Percentiles rank a stretch among this genome's conserved stretches.
phyloP scores from a whole-genome alignment of 2,329 filamentous ascomycete genomes.

The Laburnicola sp. region DNA sequence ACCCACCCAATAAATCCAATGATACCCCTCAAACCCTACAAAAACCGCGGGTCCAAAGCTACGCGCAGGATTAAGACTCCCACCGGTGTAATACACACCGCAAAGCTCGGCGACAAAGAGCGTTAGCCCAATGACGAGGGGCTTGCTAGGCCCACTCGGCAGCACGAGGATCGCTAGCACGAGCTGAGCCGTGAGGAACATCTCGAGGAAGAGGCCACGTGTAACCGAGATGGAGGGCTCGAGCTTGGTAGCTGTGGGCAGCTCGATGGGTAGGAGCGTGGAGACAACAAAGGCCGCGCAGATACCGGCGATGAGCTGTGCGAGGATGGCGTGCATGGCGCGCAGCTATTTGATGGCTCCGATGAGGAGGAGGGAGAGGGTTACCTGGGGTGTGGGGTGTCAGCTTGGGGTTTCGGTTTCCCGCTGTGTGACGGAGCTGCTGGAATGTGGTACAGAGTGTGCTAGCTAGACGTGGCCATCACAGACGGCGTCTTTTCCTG shows the following conservation, averaged over 20 bases:
- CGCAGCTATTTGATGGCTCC: constrained; percentile 20
- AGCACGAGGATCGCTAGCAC: constrained; percentile 56
- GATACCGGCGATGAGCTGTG: constrained; percentile 30
- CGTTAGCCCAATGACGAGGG: constrained; percentile 68
- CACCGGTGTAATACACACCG: constrained; percentile 51
- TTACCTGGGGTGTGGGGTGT: constrained; percentile 4
- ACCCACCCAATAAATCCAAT: constrained; percentile 6
- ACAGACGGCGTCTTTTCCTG: no score
- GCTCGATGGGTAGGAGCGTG: constrained; percentile 26
- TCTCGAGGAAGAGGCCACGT: constrained; percentile 28
- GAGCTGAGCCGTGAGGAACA: constrained; percentile 33
- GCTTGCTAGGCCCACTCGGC: constrained; percentile 48
- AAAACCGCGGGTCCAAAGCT: constrained; percentile 51
- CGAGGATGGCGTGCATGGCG: constrained; percentile 21
- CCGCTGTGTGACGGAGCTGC: no score
- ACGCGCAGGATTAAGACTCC: constrained; percentile 11
- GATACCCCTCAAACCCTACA: neutral
- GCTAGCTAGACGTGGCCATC: neutral
- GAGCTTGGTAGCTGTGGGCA: constrained; percentile 24
- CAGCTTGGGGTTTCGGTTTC: neutral
- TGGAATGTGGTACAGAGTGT: neutral
- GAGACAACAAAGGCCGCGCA: constrained; percentile 30
- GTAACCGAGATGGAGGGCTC: constrained; percentile 17
- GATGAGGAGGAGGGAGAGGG: constrained; percentile 12
- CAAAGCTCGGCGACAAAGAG: constrained; percentile 61